phyloP scores from a whole-genome alignment of 1,284 basidiomycete genomes.

The Ustilago loliicola region DNA sequence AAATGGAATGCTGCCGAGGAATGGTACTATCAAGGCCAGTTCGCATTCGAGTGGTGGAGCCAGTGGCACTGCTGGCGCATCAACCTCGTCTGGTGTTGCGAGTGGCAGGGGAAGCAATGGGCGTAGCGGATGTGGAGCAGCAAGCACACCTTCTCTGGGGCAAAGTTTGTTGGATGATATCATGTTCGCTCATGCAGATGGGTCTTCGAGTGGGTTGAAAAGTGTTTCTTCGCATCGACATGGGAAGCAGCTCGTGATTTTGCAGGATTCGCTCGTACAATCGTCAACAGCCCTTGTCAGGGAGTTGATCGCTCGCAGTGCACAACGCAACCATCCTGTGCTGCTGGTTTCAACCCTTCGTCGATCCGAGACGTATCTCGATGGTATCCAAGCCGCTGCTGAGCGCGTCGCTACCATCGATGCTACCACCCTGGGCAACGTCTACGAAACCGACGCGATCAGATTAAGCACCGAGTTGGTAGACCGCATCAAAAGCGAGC shows the following conservation, averaged over 20 bases:
- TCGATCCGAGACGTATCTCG: conserved; percentile 33
- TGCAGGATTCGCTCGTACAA: conserved; percentile 60
- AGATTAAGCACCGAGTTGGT: conserved; percentile 13
- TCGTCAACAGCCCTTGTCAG: conserved; percentile 43
- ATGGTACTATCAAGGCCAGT: conserved; percentile 26
- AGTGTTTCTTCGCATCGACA: conserved; percentile 39
- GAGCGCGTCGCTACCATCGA: conserved; percentile 26
- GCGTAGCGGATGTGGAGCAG: conserved; percentile 12
- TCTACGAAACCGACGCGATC: conserved; percentile 19
- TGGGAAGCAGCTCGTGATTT: conserved; percentile 55
- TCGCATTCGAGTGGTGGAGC: conserved; percentile 1
- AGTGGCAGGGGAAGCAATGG: conserved; percentile 6
- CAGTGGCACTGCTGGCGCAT: background rate
- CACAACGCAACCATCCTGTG: conserved; percentile 26
- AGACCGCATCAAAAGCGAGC: conserved; percentile 8
- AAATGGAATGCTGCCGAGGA: conserved; percentile 14
- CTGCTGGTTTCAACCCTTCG: conserved; percentile 37
- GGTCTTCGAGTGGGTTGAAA: conserved; percentile 25
- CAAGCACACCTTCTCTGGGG: conserved; percentile 47
- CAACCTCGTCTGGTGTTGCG: background rate
- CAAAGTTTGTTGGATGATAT: conserved; percentile 41
- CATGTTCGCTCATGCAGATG: conserved; percentile 33
- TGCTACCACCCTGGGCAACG: conserved; percentile 27
- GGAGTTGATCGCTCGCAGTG: conserved; percentile 43
- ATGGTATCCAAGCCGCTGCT: conserved; percentile 5